Evolutionary conservation across 495 filamentous ascomycete genomes (phyloP), one percentile per base, ranked within the genome.

Genomic region (Neurospora tetraspora): DNA sequence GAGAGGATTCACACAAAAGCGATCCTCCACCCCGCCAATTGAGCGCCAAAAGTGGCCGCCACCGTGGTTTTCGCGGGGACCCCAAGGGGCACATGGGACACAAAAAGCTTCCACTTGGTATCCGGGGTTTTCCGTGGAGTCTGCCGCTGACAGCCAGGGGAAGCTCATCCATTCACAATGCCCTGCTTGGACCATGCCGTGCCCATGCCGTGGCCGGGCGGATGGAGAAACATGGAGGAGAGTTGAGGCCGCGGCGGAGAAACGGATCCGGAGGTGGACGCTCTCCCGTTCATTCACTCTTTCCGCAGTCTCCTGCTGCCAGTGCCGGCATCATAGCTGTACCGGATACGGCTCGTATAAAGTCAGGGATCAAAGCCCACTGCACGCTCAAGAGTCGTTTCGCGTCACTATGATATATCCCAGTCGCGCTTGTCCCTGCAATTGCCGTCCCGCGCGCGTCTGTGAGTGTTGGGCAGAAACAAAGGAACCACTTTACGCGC

Each of bases 11-110:
- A 36, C 3, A 39, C 53, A 11, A 23, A 39, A 40, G 71, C 70
- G 34, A 14, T n/a, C 31, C 47, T 37, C 16, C 47, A 69, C 39
- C 69, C 73, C 71, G 71, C 70, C 70, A 70, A 70, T 72, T 69
- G 74, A 65, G 53, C 53, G 27, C 53, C 53, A 65, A 65, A 18
- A 65, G 53, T 34, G 27, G 53, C 53, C 53, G 14, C 53, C 53
- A 61, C 53, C 53, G 53, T 61, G 27, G 53, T 61, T 61, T 61
- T 31, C 53, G 53, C 53, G 53, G 73, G 73, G 69, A 65, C 45
- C 39, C 71, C 12, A 61, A 61, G 23, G 53, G 53, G 53, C 53
- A 31, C 53, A 61, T 31, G 53, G 53, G 53, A 31, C 53, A 37
- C 39, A 59, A 69, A 69, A 73, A 40, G 70, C 47, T 74, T 73